Percentiles rank a stretch among this genome's conserved stretches.
phyloP scores from a whole-genome alignment of 2,329 filamentous ascomycete genomes.

The Setomelanomma holmii region DNA sequence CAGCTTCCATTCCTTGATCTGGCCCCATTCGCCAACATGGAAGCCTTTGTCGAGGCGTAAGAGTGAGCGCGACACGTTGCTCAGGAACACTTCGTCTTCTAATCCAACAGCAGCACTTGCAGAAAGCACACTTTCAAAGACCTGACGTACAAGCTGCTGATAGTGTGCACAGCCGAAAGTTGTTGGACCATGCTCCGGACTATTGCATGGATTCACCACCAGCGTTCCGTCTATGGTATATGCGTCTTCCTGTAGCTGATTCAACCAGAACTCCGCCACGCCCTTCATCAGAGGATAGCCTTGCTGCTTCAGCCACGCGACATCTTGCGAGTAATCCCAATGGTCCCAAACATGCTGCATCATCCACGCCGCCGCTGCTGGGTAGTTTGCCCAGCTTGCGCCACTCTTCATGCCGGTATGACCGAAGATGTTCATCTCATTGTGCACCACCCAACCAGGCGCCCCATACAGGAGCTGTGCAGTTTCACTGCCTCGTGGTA shows the following conservation, averaged over 20 bases:
- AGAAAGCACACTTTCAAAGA: conserved; percentile 42
- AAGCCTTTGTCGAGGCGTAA: conserved; percentile 60
- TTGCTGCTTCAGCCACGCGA: conserved; percentile 51
- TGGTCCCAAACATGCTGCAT: conserved; percentile 67
- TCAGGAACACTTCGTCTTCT: conserved; percentile 42
- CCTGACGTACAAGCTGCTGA: conserved; percentile 58
- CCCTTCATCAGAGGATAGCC: conserved; percentile 64
- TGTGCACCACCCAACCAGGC: conserved; percentile 63
- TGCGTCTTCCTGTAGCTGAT: conserved; percentile 59
- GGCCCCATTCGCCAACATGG: conserved; percentile 53
- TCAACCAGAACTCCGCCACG: conserved; percentile 64
- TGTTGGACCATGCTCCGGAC: conserved; percentile 61
- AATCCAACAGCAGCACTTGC: conserved; percentile 26
- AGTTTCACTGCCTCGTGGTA: conserved; percentile 61
- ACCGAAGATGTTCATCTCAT: conserved; percentile 67
- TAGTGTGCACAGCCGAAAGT: conserved; percentile 64
- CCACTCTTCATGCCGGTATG: conserved; percentile 60
- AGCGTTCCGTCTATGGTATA: conserved; percentile 60
- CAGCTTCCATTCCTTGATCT: conserved; percentile 62
- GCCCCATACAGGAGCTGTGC: conserved; percentile 62
- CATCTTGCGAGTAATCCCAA: conserved; percentile 61
- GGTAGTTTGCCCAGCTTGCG: conserved; percentile 54
- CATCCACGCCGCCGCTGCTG: conserved; percentile 63
- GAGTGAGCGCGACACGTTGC: conserved; percentile 52
- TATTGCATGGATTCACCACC: conserved; percentile 66